phyloP scores from a whole-genome alignment of 2,329 filamentous ascomycete genomes.

The Neopestalotiopsis clavispora region DNA sequence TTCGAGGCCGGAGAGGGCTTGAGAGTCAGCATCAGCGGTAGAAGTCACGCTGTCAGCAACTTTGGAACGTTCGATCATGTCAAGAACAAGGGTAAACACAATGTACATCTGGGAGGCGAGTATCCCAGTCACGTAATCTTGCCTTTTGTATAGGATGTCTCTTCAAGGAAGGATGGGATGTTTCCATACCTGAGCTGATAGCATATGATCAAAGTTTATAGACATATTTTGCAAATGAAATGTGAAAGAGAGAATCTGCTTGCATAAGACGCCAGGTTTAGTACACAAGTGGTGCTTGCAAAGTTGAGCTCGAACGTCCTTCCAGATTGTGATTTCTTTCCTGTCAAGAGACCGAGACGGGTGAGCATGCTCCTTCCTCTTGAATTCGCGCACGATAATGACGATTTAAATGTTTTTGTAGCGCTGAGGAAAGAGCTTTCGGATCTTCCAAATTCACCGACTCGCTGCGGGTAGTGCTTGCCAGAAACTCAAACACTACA shows the following conservation, averaged over 20 bases:
- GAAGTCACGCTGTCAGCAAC: constrained; percentile 25
- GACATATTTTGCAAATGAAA: too few species aligned
- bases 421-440: neutral
- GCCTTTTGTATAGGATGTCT: constrained; percentile 14
- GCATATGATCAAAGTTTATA: neutral
- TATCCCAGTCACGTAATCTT: constrained; percentile 27
- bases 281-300: too few species aligned
- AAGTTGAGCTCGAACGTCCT: too few species aligned
- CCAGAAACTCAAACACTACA: neutral
- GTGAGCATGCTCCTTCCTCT: neutral
- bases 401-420: neutral
- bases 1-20: constrained; percentile 32
- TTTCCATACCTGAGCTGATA: neutral
- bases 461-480: neutral
- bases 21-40: constrained; percentile 29
- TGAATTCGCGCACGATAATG: neutral
- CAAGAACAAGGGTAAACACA: constrained; percentile 26
- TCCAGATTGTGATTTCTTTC: too few species aligned
- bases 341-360: too few species aligned
- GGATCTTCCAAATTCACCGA: neutral
- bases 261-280: too few species aligned
- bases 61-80: constrained; percentile 18
- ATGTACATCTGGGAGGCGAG: constrained; percentile 27
- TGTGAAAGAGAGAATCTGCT: too few species aligned
- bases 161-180: neutral